Base-by-base conservation (phyloP, 495 filamentous ascomycete genomes). In the Podospora fimiseda region DNA sequence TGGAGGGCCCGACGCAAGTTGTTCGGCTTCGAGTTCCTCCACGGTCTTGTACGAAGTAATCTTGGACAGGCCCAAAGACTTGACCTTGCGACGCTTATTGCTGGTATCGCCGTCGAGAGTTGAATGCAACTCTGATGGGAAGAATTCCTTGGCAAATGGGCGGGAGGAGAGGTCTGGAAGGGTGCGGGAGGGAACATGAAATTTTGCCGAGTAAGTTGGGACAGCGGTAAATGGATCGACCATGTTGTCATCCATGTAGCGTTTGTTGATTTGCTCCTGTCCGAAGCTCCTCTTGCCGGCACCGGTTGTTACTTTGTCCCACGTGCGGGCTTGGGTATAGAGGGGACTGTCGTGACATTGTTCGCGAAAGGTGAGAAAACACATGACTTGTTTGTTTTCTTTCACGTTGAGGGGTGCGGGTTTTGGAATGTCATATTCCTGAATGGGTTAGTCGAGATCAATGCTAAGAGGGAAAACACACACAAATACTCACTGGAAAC, bases 161-260 rank as follows among this genome's bases (percentile, higher is more conserved):
- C 63, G 61, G 11, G 64, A 62, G 37, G 58, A 66, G 3, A 79
- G 66, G 43, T 77, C 69, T 0, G 78, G 78, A n/a, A 81, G 58
- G 0, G 65, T 68, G 19, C 76, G 66, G 24, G 70, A 68, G 15
- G 67, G 60, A 14, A 67, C 66, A n/a, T 55, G 57, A 54, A 77
- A 79, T 42, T 64, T 65, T 59, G 74, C 63, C 19, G 72, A 74
- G 58, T 79, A 81, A 14, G 69, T 72, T 15, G 76, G 75, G 20
- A 80, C 72, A 27, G 71, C 68, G 15, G 55, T 59, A 61, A 81
- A 81, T 23, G 77, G 75, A 59, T 81, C 74, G 23, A 75, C 50
- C 13, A 70, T 76, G 53, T 61, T 72, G 37, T 65, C 66, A 38
- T 66, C 65, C 54, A 65, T 69, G 64, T 75, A 79, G 52, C 72